phyloP scores from a whole-genome alignment of 208 protist species.

The Wallacemonas sp. region DNA sequence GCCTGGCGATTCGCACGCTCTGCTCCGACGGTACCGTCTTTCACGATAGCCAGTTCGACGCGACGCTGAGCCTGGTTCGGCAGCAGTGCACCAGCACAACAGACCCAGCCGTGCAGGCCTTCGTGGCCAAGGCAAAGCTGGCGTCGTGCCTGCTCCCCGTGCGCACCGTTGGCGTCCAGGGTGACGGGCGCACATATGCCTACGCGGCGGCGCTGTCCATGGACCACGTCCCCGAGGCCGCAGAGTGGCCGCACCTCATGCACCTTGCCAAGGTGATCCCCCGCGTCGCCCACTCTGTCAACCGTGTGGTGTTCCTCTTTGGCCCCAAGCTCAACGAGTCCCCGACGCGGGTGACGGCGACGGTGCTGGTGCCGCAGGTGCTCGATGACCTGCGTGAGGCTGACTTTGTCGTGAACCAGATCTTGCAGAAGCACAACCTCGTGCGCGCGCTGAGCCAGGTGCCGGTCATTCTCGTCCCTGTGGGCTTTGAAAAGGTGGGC shows the following conservation, averaged over 20 bases:
- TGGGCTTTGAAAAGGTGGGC: slow-evolving; percentile 77
- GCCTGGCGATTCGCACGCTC: slow-evolving; percentile 96
- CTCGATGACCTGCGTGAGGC: slow-evolving; percentile 90
- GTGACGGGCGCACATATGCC: slow-evolving; percentile 97
- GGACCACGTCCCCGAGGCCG: slow-evolving; percentile 36
- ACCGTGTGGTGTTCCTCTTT: slow-evolving; percentile 94
- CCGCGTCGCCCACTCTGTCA: slow-evolving; percentile 90
- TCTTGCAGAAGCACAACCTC: slow-evolving; percentile 79
- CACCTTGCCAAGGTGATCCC: slow-evolving; percentile 89
- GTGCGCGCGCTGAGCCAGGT: slow-evolving; percentile 91
- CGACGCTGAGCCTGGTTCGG: slow-evolving; percentile 42
- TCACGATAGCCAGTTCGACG: slow-evolving; percentile 42
- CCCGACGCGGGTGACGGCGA: slow-evolving; percentile 64
- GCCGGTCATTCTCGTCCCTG: slow-evolving; percentile 92
- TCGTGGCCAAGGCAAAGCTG: slow-evolving; percentile 21
- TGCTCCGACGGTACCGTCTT: slow-evolving; percentile 83
- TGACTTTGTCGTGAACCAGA: slow-evolving; percentile 87
- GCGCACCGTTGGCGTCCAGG: slow-evolving; percentile 96
- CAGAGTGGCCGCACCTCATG: slow-evolving; percentile 78
- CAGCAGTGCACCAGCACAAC: slow-evolving; percentile 23
- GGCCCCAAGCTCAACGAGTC: slow-evolving; percentile 36
- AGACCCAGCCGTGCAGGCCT: slow-evolving; percentile 6
- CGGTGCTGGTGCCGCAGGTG: slow-evolving; percentile 61
- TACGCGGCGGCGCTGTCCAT: slow-evolving; percentile 88
- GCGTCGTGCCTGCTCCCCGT: slow-evolving; percentile 84